A percentile compares a stretch with the other conserved stretches of the same genome.
Conservation (phyloP, 768 basidiomycete genomes). For the Thelephora aurantiotincta region DNA sequence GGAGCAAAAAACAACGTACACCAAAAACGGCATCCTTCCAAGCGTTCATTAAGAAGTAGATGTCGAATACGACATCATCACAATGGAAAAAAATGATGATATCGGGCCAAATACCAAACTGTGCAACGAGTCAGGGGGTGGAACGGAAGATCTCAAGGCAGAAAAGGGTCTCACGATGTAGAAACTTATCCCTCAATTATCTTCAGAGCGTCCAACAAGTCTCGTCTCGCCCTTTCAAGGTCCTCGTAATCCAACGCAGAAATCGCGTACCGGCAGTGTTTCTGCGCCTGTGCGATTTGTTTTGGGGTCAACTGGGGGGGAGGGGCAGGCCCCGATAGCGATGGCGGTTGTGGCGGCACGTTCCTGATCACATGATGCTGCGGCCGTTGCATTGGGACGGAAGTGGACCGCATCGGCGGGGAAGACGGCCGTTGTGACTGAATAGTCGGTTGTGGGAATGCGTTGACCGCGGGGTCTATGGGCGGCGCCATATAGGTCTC, state of each 20-base stretch:
- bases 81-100: neutral
- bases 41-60: too few species aligned
- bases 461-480: too few species aligned
- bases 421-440: conserved; percentile 10
- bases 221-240: conserved; percentile 68
- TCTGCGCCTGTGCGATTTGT: conserved; percentile 67
- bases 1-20: too few species aligned
- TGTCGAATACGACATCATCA: too few species aligned
- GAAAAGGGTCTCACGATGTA: too few species aligned
- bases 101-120: neutral
- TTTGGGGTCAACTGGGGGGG: conserved; percentile 42
- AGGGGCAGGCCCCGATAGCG: conserved; percentile 2
- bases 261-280: conserved; percentile 86
- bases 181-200: conserved; percentile 38
- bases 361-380: conserved; percentile 4
- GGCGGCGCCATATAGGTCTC: neutral
- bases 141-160: too few species aligned
- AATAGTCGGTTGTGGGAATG: neutral
- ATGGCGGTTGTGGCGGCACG: conserved; percentile 7
- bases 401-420: conserved; percentile 6
- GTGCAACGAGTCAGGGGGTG: too few species aligned
- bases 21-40: too few species aligned
- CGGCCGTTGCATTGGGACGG: conserved; percentile 7
- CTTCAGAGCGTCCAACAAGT: conserved; percentile 64
- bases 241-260: conserved; percentile 97